Conservation (phyloP, 139 green algal species). For the Haematococcus lacustris region DNA sequence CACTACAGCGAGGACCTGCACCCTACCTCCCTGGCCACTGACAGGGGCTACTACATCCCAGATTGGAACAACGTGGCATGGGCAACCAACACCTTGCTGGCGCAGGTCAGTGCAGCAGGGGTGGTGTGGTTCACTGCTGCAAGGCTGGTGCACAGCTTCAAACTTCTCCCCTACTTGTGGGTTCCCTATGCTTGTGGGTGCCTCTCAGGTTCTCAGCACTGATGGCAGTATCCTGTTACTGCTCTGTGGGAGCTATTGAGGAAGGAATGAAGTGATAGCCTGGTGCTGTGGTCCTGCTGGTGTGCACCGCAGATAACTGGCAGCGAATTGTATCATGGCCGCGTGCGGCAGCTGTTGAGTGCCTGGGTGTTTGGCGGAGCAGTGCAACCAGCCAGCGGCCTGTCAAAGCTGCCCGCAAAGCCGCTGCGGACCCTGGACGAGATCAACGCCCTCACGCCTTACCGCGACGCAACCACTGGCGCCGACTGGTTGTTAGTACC, state of each 20-base stretch:
- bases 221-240: no score
- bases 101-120: not conserved
- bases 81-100: constrained; percentile 11
- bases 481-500: no score
- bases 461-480: not conserved
- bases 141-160: no score
- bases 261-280: no score
- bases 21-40: not conserved
- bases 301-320: no score
- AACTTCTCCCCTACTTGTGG: no score
- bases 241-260: no score
- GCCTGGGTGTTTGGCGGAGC: constrained; percentile 8
- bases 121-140: no score
- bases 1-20: constrained; percentile 5
- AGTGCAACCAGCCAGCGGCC: not conserved
- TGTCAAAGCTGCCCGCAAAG: not conserved
- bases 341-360: not conserved
- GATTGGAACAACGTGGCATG: constrained; percentile 20
- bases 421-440: not conserved
- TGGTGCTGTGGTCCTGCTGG: no score
- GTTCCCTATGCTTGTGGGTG: no score
- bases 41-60: constrained; percentile 9
- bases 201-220: no score
- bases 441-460: not conserved
- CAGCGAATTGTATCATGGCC: not conserved